Percentiles rank a stretch among this genome's conserved stretches.
These are phyloP conservation scores for Tuber umbilicatum DNA, from an alignment of 495 filamentous ascomycete genomes.

Conservation along the genomic window DNA sequence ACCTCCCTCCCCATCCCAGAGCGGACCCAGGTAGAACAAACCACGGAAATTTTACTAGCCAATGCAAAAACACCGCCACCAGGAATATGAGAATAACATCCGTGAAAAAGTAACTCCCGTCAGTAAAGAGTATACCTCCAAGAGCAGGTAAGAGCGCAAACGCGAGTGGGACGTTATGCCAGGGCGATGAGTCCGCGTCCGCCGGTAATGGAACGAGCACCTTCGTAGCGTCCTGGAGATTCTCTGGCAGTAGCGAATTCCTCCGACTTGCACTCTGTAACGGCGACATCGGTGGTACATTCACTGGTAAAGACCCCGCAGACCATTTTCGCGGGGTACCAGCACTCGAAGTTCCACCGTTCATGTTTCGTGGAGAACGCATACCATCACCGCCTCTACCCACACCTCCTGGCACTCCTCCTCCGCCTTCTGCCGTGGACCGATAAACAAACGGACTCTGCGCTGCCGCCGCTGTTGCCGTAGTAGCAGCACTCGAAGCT, in stretches of 20 bases:
- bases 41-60: constrained; percentile 89
- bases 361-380: background rate
- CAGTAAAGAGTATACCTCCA: constrained; percentile 74
- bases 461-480: background rate
- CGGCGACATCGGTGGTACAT: background rate
- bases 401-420: background rate
- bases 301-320: background rate
- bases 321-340: background rate
- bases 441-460: background rate
- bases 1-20: constrained; percentile 1
- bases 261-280: background rate
- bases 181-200: constrained; percentile 46
- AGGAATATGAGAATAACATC: constrained; percentile 74
- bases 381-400: background rate
- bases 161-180: constrained; percentile 70
- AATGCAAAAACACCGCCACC: constrained; percentile 81
- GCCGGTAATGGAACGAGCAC: constrained; percentile 65
- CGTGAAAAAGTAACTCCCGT: constrained; percentile 74
- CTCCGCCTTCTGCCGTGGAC: background rate
- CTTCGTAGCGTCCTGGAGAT: constrained; percentile 57
- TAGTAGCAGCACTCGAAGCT: background rate
- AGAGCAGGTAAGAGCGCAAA: constrained; percentile 80
- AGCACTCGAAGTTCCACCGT: background rate
- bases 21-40: constrained; percentile 2
- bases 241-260: background rate